Evolutionary conservation across 176 grass and related monocot genomes (phyloP).

Genomic region (Aegilops sharonensis): DNA sequence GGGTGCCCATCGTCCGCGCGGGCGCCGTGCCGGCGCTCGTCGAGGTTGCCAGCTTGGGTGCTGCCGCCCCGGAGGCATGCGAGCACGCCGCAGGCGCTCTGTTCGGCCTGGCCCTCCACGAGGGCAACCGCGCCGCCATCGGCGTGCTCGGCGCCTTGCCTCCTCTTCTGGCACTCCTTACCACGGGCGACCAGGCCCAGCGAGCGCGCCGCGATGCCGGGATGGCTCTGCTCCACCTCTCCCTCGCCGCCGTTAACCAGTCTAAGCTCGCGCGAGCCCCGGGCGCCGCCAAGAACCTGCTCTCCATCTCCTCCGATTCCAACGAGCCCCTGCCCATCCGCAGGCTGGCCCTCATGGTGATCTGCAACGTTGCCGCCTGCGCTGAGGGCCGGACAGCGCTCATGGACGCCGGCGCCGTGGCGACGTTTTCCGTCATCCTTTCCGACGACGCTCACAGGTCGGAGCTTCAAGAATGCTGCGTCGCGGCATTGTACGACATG

Average conservation of each 20-base stretch:
- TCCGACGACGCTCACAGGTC: background rate
- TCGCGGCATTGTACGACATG: constrained; percentile 71
- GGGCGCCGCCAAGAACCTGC: background rate
- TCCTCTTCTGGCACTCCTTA: background rate
- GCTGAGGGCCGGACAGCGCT: constrained; percentile 56
- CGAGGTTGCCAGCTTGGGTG: background rate
- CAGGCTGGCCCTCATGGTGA: constrained; percentile 71
- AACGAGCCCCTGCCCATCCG: constrained; percentile 30
- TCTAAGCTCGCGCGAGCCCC: constrained; percentile 1
- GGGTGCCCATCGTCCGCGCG: constrained; percentile 1
- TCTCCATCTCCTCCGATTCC: background rate
- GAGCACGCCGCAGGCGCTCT: constrained; percentile 20
- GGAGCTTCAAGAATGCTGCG: constrained; percentile 50
- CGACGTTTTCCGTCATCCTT: constrained; percentile 42
- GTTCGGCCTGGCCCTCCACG: background rate
- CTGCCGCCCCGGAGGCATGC: background rate
- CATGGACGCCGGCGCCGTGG: constrained; percentile 65
- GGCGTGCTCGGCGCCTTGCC: constrained; percentile 16
- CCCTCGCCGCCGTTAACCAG: constrained; percentile 11
- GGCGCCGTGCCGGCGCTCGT: background rate
- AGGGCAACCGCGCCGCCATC: constrained; percentile 4
- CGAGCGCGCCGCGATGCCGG: constrained; percentile 5
- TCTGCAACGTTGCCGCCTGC: constrained; percentile 64
- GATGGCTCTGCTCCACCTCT: constrained; percentile 5
- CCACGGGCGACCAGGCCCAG: background rate